Evolutionary conservation across 2,329 filamentous ascomycete genomes (phyloP).

Genomic region (Xylariaceae sp.): DNA sequence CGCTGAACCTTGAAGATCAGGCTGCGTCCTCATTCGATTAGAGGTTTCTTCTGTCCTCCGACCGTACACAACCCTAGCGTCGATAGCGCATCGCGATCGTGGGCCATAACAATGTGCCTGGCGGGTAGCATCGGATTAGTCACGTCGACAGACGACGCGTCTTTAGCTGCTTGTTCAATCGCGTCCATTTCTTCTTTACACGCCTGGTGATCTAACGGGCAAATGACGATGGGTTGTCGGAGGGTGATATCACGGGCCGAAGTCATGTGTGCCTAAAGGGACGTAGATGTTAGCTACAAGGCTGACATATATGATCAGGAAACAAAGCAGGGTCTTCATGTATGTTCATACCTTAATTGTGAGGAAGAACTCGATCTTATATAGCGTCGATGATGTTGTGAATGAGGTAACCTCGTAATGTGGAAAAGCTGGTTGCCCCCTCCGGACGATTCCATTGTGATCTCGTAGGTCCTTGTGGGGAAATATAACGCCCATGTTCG

Average conservation of each 20-base stretch:
- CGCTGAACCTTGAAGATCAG: no score
- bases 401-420: slow-evolving; percentile 85
- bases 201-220: slow-evolving; percentile 85
- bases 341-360: slow-evolving; percentile 81
- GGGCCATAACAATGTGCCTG: slow-evolving; percentile 70
- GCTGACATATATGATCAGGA: no score
- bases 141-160: slow-evolving; percentile 78
- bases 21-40: slow-evolving; percentile 55
- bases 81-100: slow-evolving; percentile 58
- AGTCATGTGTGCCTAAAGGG: slow-evolving; percentile 69
- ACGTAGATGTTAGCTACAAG: slow-evolving; percentile 12
- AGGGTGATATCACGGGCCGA: slow-evolving; percentile 82
- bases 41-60: slow-evolving; percentile 56
- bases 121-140: slow-evolving; percentile 92
- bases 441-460: slow-evolving; percentile 75
- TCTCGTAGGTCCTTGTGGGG: slow-evolving; percentile 85
- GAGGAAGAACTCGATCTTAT: slow-evolving; percentile 97
- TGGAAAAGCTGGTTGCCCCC: slow-evolving; percentile 81
- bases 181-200: slow-evolving; percentile 99
- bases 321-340: no score
- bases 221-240: slow-evolving; percentile 90
- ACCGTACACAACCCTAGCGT: slow-evolving; percentile 58
- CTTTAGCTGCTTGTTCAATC: slow-evolving; percentile 91
- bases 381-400: slow-evolving; percentile 86
- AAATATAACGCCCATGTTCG: slow-evolving; percentile 84